Conservation (phyloP, 306 rosid species). For the Cucurbita maxima region DNA sequence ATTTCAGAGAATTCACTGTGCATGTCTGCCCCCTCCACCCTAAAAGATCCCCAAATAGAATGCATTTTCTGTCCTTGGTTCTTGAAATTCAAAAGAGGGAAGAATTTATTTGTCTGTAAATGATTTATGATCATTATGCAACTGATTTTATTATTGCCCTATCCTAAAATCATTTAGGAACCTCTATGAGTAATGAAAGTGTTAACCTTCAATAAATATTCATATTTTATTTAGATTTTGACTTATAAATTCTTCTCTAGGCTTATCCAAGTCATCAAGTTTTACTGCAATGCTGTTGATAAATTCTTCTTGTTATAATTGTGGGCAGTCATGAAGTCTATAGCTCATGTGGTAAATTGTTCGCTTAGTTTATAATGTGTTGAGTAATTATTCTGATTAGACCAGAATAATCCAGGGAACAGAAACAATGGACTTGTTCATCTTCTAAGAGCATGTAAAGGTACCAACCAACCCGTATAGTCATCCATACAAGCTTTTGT, state of each 20-base stretch:
- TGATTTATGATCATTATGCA: background rate
- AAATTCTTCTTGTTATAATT: too few relatives aligned
- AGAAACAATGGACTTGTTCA: slow-evolving; percentile 61
- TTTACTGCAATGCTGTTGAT: too few relatives aligned
- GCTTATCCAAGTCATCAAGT: background rate
- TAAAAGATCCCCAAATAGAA: background rate
- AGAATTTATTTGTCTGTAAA: background rate
- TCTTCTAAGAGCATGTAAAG: slow-evolving; percentile 53
- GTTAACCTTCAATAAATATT: background rate
- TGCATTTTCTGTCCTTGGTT: background rate
- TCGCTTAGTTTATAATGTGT: background rate
- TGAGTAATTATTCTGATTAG: slow-evolving; percentile 13
- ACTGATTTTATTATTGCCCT: slow-evolving; percentile 3
- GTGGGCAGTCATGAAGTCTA: background rate
- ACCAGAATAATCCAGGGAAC: slow-evolving; percentile 36
- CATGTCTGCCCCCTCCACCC: slow-evolving; percentile 20
- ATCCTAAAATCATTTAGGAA: slow-evolving; percentile 40
- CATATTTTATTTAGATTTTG: background rate
- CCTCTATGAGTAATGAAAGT: slow-evolving; percentile 25
- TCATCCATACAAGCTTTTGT: background rate
- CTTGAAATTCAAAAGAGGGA: background rate
- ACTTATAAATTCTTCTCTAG: background rate
- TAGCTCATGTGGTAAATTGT: too few relatives aligned
- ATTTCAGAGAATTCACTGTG: slow-evolving; percentile 76
- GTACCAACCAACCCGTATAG: slow-evolving; percentile 20